Conservation (phyloP, 1,284 basidiomycete species). For the Apiotrichum siamense region DNA sequence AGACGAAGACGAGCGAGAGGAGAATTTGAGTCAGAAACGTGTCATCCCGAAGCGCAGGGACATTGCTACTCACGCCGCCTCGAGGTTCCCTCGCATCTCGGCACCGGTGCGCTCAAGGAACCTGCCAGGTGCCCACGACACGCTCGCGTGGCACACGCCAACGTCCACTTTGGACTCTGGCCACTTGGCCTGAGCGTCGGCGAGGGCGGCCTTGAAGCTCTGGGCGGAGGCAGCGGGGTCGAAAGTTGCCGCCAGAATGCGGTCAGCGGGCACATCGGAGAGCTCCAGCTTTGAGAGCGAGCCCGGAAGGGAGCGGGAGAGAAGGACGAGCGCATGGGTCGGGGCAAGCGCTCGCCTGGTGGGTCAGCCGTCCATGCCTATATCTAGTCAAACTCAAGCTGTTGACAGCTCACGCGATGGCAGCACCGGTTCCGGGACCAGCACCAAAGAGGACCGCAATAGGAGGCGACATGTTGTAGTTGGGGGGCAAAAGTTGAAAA, state of each 20-base stretch:
- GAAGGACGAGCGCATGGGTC: slow-evolving; percentile 40
- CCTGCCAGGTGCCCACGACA: slow-evolving; percentile 23
- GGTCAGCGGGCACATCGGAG: slow-evolving; percentile 18
- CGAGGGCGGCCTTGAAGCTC: slow-evolving; percentile 28
- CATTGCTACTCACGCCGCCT: slow-evolving; percentile 28
- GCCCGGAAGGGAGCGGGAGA: slow-evolving; percentile 40
- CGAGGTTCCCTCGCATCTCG: slow-evolving; percentile 27
- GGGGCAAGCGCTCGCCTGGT: slow-evolving; percentile 29
- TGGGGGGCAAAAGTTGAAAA: neutral
- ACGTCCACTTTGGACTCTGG: slow-evolving; percentile 34
- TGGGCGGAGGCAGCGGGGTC: slow-evolving; percentile 21
- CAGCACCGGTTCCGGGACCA: slow-evolving; percentile 36
- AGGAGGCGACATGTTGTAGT: slow-evolving; percentile 1
- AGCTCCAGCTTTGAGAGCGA: slow-evolving; percentile 28
- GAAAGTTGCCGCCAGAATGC: slow-evolving; percentile 24
- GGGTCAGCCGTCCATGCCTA: neutral
- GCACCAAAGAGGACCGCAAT: slow-evolving; percentile 41
- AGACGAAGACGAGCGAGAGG: neutral
- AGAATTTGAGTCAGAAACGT: neutral
- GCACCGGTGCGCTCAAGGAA: slow-evolving; percentile 34
- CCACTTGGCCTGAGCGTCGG: slow-evolving; percentile 29
- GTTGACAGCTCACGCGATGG: slow-evolving; percentile 20
- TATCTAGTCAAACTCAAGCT: neutral
- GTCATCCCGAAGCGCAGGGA: neutral
- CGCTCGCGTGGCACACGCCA: slow-evolving; percentile 38